A percentile compares a stretch with the other conserved stretches of the same genome.
These are phyloP conservation scores for Haberlea rhodopensis DNA, from an alignment of 257 asterid species.

Conservation along the genomic window DNA sequence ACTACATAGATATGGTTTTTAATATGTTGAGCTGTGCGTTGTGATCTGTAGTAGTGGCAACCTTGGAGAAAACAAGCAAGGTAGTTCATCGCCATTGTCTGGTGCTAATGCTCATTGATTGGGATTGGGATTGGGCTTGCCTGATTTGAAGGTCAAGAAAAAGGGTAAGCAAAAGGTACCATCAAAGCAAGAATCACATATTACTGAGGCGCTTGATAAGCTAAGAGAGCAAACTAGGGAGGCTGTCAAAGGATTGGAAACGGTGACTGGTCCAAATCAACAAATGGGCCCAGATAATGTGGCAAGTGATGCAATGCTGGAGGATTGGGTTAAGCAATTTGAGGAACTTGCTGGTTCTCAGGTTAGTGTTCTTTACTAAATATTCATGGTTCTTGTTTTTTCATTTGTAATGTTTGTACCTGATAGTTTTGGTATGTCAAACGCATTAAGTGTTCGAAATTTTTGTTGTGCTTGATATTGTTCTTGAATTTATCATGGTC, in stretches of 20 bases:
- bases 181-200: constrained; percentile 59
- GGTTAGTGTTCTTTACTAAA: constrained; percentile 42
- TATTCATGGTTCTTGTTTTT: neutral
- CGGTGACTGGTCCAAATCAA: constrained; percentile 54
- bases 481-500: constrained; percentile 12
- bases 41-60: constrained; percentile 27
- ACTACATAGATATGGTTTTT: constrained; percentile 8
- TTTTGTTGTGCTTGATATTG: neutral
- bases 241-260: constrained; percentile 86
- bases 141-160: constrained; percentile 82
- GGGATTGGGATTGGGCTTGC: constrained; percentile 93
- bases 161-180: constrained; percentile 77
- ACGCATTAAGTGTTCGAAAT: constrained; percentile 7
- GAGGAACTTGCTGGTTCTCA: constrained; percentile 95
- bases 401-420: neutral
- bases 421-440: neutral
- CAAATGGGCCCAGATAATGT: constrained; percentile 41
- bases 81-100: constrained; percentile 30
- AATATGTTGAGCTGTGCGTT: constrained; percentile 36
- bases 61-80: constrained; percentile 49
- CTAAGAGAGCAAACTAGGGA: constrained; percentile 92
- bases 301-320: constrained; percentile 80
- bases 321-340: constrained; percentile 96
- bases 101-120: constrained; percentile 57
- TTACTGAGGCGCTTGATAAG: constrained; percentile 90